Base-by-base conservation (phyloP, 306 rosid species). In the Corylus americana region DNA sequence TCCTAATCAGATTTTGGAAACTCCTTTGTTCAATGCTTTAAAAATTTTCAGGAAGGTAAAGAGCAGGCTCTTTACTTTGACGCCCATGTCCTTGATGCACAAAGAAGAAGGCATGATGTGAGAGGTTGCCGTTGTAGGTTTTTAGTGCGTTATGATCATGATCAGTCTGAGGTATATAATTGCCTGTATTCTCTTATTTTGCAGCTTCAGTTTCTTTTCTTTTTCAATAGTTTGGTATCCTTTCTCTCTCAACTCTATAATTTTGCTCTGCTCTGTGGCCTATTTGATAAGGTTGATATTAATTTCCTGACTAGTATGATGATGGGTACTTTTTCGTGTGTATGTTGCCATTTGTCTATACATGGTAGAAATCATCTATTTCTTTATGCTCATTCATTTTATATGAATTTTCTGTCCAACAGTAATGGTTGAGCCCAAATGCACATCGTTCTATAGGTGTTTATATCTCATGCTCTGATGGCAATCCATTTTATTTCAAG, bases 61-160 rank as follows among this genome's bases (percentile, higher is more conserved):
- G 99, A 96, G 82, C 99, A 96, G 82, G 99, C 99, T 57, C 97
- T 96, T 82, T 96, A 96, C 88, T 96, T 83, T 78, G 99, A 96
- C 74, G 99, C 99, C 74, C 98, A 91, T 79, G 99, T 96, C 72
- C 98, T 96, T 63, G 98, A 96, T 83, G 95, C 99, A 74, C 99
- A 96, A 86, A 90, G 99, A 75, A 89, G 99, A 61, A 88, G 99
- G 75, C 99, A 96, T 81, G 99, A 96, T 86, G 96, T 96, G 64
- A 86, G 99, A 86, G 99, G 99, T 44, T 96, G 99, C 78, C 98
- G 99, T n/a, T 96, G 99, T 90, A 90, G 99, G 87, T 96, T 96
- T 90, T 81, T 96, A 83, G 99, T 96, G 77, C 98, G 98, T 47
- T 96, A 96, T 77, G 97, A 83, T 84, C 99, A 96, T 59, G 99